Conservation (phyloP, 257 asterid species). For the Coffea eugenioides region DNA sequence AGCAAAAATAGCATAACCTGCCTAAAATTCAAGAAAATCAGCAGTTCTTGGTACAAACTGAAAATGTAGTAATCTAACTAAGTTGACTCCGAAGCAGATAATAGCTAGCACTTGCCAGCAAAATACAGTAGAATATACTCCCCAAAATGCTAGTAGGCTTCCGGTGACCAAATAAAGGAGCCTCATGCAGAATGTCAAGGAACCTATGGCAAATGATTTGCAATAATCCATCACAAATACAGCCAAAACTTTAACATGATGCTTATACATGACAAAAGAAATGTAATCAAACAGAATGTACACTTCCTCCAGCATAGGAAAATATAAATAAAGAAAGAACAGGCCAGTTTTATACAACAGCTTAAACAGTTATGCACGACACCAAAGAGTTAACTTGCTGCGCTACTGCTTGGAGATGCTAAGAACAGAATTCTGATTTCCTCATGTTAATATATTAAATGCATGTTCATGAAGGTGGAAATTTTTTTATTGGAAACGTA, state of each 20-base stretch:
- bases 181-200: conserved; percentile 88
- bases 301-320: neutral
- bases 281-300: neutral
- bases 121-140: conserved; percentile 72
- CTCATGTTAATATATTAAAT: neutral
- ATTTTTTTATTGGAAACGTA: no score
- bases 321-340: no score
- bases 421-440: neutral
- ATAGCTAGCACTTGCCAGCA: conserved; percentile 68
- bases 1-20: conserved; percentile 92
- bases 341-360: no score
- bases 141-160: conserved; percentile 73
- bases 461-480: neutral
- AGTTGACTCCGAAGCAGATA: neutral
- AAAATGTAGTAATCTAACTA: neutral
- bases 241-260: conserved; percentile 1
- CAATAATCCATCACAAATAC: conserved; percentile 11
- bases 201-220: conserved; percentile 52
- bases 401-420: neutral
- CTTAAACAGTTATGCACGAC: neutral
- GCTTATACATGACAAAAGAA: neutral
- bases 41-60: conserved; percentile 19
- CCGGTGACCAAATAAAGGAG: conserved; percentile 93
- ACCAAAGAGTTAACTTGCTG: neutral
- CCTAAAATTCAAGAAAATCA: conserved; percentile 61